Base-by-base conservation (phyloP, 192 early-diverging fungal genomes). In the Coemansia sp. region DNA sequence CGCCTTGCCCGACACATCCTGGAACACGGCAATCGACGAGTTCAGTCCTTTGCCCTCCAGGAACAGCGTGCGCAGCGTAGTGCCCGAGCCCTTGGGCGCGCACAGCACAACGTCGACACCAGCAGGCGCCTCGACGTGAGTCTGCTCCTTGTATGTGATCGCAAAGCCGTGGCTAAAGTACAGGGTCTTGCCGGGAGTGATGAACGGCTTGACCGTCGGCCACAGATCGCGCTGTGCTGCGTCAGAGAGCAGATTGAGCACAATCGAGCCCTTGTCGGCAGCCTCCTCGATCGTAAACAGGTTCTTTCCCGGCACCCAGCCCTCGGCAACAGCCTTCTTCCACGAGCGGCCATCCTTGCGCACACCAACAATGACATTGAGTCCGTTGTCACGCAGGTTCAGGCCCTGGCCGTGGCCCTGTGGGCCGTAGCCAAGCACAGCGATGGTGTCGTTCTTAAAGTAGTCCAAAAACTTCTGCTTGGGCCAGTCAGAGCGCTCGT, bases 131-230 rank as follows among this genome's bases (percentile, higher is more conserved):
- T 93, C 82, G 52, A 98, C 90, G 38, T 91, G 81, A 39, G 96
- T 98, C 67, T 96, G 90, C 52, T 94, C 86, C 69, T 91, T 86
- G 85, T 91, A 98, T 65, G 96, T 89, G 64, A 98, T 89, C 65
- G 90, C 90, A 82, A 98, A 98, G 59, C 94, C 94, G 86, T 96
- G 94, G 60, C 93, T 94, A 72, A 98, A 98, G 86, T 96, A 98
- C 39, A 98, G 89, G 12, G 96, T 97, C 87, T 98, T 98, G 79
- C 96, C 96, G 59, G 91, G 90, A 62, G 93, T 96, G 62, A 98
- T 72, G 76, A 87, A 89, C 21, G 91, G 91, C 83, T 89, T 88
- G 79, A 98, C 86, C 54, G 88, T 69, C 71, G 84, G 77, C 94
- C 96, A 98, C 69, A 89, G 85, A 62, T 91, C 91, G 84, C 87